Evolutionary conservation across 345 rosid genomes (phyloP).

Genomic region (Eucalyptus melliodora): DNA sequence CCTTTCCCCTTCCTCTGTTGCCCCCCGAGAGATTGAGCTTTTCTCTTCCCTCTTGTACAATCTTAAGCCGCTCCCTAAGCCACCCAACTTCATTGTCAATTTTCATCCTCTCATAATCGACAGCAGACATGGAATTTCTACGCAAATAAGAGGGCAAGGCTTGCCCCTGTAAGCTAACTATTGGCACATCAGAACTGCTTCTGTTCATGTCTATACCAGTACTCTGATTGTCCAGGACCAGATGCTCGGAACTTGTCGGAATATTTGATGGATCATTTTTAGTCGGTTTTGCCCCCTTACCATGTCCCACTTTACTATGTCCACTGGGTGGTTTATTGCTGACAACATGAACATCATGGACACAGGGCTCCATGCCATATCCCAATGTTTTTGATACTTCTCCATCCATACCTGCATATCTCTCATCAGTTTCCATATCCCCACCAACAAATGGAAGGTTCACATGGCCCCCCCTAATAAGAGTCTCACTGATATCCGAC

Average conservation of each 20-base stretch:
- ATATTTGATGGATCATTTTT: background rate
- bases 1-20: constrained; percentile 19
- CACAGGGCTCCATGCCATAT: background rate
- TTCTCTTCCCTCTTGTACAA: constrained; percentile 25
- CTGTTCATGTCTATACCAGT: constrained; percentile 9
- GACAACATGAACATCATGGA: constrained; percentile 39
- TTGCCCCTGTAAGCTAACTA: background rate
- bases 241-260: background rate
- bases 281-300: background rate
- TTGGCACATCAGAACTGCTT: constrained; percentile 18
- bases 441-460: background rate
- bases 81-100: constrained; percentile 40
- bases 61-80: constrained; percentile 32
- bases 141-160: background rate
- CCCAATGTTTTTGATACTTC: background rate
- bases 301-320: background rate
- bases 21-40: constrained; percentile 19
- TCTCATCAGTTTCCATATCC: background rate
- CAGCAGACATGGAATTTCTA: constrained; percentile 29
- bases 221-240: background rate
- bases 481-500: background rate
- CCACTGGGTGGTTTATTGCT: constrained; percentile 2
- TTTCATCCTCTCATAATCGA: constrained; percentile 22
- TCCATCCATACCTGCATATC: background rate
- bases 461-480: background rate